phyloP scores from a whole-genome alignment of 805 yeast species.

The Zygotorulaspora sp. region DNA sequence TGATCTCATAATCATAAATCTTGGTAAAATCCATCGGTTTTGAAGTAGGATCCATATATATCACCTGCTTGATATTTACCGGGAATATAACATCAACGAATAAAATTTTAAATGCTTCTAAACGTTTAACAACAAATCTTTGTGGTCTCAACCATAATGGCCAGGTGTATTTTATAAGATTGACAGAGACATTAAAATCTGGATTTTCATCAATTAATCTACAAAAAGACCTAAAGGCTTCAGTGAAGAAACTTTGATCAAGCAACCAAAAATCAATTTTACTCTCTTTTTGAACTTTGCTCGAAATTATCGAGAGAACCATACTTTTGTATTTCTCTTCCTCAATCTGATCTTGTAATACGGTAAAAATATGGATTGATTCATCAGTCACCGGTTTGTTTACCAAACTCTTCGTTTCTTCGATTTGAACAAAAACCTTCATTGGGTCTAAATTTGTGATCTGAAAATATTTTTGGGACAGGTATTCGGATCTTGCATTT shows the following conservation, averaged over 20 bases:
- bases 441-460: conserved; percentile 18
- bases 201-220: conserved; percentile 35
- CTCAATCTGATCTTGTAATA: conserved; percentile 15
- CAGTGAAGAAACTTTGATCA: conserved; percentile 54
- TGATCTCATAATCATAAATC: conserved; percentile 35
- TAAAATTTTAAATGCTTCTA: conserved; percentile 85
- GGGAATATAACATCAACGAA: conserved; percentile 89
- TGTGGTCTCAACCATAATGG: conserved; percentile 85
- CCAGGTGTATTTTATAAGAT: conserved; percentile 84
- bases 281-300: not conserved
- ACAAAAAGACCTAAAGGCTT: conserved; percentile 49
- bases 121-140: conserved; percentile 67
- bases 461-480: conserved; percentile 14
- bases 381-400: not conserved
- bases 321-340: conserved; percentile 17
- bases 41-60: conserved; percentile 68
- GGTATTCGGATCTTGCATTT: conserved; percentile 26
- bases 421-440: conserved; percentile 22
- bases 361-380: conserved; percentile 22
- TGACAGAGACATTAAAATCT: conserved; percentile 28
- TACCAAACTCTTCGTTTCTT: not conserved
- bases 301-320: conserved; percentile 13
- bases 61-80: conserved; percentile 61
- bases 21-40: conserved; percentile 79
- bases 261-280: conserved; percentile 78